Conservation (phyloP, 768 basidiomycete genomes). For the Kwoniella sp. region DNA sequence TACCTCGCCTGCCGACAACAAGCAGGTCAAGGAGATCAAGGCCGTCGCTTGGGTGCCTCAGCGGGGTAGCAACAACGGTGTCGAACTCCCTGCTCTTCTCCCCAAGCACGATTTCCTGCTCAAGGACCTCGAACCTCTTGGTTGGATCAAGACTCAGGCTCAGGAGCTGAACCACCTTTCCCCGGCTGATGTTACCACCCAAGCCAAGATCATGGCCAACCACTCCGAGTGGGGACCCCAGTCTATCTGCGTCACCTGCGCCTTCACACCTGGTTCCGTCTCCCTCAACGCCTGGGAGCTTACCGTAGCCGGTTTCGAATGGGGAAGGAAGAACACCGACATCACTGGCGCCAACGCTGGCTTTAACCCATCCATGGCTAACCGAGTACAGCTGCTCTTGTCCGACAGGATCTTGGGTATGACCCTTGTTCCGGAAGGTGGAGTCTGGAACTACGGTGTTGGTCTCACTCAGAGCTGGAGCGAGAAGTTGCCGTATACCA, state of each 20-base stretch:
- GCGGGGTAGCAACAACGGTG: constrained; percentile 88
- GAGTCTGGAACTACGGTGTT: constrained; percentile 95
- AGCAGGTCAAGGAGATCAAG: constrained; percentile 98
- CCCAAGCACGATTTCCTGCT: constrained; percentile 94
- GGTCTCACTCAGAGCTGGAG: constrained; percentile 91
- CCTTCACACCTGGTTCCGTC: constrained; percentile 97
- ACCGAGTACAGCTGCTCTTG: constrained; percentile 81
- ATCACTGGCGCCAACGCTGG: constrained; percentile 68
- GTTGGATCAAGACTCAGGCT: constrained; percentile 92
- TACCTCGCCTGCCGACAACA: constrained; percentile 88
- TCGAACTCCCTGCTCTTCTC: constrained; percentile 85
- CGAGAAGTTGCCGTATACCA: constrained; percentile 74
- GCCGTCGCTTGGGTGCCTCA: constrained; percentile 96
- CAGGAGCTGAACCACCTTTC: constrained; percentile 89
- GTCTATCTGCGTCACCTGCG: constrained; percentile 88
- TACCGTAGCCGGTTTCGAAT: constrained; percentile 91
- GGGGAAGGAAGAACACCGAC: constrained; percentile 92
- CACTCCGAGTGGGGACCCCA: constrained; percentile 94
- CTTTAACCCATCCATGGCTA: constrained; percentile 99
- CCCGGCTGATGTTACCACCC: constrained; percentile 88
- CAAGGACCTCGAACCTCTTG: constrained; percentile 91
- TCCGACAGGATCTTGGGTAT: constrained; percentile 96
- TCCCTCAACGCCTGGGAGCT: constrained; percentile 91
- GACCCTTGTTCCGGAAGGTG: constrained; percentile 90
- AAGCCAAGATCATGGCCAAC: constrained; percentile 94